Conservation (phyloP, 1,284 basidiomycete species). For the Cryptococcus sp. region DNA sequence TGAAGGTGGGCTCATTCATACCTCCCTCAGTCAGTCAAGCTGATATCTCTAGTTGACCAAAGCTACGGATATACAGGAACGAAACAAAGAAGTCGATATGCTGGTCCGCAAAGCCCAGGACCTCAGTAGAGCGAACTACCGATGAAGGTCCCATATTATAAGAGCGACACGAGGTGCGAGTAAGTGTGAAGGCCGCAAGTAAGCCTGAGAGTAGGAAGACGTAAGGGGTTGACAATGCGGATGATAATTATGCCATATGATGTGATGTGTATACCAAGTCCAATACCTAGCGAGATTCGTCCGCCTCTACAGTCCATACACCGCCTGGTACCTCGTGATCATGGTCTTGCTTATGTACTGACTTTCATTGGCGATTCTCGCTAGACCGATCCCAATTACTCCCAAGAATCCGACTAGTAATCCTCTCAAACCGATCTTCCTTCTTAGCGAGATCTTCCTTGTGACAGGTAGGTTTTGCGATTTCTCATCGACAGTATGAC, state of each 20-base stretch:
- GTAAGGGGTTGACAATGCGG: background rate
- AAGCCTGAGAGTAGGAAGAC: background rate
- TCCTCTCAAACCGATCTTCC: constrained; percentile 21
- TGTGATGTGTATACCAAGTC: background rate
- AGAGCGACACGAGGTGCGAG: background rate
- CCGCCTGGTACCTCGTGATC: constrained; percentile 28
- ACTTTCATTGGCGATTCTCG: constrained; percentile 24
- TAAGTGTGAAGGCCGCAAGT: background rate
- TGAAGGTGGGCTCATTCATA: background rate
- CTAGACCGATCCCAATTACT: constrained; percentile 27
- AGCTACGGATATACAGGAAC: background rate
- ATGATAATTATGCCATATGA: background rate
- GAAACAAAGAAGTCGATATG: background rate
- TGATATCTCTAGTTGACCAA: background rate
- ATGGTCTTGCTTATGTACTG: constrained; percentile 15
- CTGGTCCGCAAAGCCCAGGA: too few relatives aligned
- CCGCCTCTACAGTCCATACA: constrained; percentile 13
- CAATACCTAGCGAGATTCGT: background rate
- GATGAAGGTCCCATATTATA: too few relatives aligned
- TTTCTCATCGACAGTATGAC: background rate
- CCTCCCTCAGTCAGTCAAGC: background rate
- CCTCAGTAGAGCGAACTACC: too few relatives aligned
- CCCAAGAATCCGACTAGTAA: constrained; percentile 23
- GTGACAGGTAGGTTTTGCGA: background rate
- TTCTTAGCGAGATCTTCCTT: constrained; percentile 1